phyloP scores from a whole-genome alignment of 1,284 basidiomycete genomes.

The Sanghuangporus weigelae region DNA sequence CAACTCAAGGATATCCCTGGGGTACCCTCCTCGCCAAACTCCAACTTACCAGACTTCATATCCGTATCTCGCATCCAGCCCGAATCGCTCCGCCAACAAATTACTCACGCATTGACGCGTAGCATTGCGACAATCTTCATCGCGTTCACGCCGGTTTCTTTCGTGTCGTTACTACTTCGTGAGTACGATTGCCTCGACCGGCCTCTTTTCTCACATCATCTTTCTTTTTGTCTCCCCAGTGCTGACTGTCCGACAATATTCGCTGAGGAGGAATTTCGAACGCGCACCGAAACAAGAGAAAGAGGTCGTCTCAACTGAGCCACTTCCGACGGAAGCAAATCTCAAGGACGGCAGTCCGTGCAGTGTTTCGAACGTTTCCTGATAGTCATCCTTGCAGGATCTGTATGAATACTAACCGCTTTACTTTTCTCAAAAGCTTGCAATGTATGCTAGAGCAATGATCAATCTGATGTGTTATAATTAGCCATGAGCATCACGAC shows the following conservation, averaged over 20 bases:
- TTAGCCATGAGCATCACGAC: no score
- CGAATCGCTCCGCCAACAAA: slow-evolving; percentile 9
- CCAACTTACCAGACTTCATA: slow-evolving; percentile 17
- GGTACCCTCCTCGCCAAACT: not conserved
- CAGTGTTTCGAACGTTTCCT: no score
- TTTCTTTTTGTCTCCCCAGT: not conserved
- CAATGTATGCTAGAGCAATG: no score
- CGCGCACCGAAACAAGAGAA: not conserved
- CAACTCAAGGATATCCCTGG: slow-evolving; percentile 14
- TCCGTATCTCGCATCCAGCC: slow-evolving; percentile 19
- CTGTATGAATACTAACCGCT: no score
- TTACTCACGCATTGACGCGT: slow-evolving; percentile 15
- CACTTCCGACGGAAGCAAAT: no score
- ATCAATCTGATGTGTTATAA: no score
- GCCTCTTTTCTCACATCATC: not conserved
- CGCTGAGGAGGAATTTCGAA: slow-evolving; percentile 10
- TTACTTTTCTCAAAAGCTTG: no score
- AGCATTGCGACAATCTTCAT: slow-evolving; percentile 18
- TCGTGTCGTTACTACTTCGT: slow-evolving; percentile 11
- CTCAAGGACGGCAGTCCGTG: no score
- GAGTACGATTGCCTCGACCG: not conserved
- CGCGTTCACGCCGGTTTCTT: slow-evolving; percentile 10
- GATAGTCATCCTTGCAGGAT: no score
- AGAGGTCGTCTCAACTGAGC: not conserved
- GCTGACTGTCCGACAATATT: slow-evolving; percentile 12